A percentile compares a stretch with the other conserved stretches of the same genome.
Evolutionary conservation across 306 rosid genomes (phyloP).

Genomic region (Elaeagnus macrophylla): DNA sequence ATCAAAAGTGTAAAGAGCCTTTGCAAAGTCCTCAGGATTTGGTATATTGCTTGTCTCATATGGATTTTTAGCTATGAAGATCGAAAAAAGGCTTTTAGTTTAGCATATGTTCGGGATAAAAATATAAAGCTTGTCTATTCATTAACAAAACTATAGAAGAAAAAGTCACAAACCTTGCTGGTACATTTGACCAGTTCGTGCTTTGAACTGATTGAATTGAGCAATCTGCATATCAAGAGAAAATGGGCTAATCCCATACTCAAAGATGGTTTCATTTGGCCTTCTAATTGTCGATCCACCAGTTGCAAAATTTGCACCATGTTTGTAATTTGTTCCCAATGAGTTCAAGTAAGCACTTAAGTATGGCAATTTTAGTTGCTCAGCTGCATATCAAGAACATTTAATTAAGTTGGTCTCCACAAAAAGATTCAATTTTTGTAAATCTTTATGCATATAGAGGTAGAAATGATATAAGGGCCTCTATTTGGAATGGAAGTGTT

Average conservation of each 20-base stretch:
- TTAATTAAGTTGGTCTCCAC: too few species aligned
- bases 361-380: slow-evolving; percentile 59
- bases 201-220: slow-evolving; percentile 58
- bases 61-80: not conserved
- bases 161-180: slow-evolving; percentile 39
- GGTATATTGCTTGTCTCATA: slow-evolving; percentile 2
- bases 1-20: slow-evolving; percentile 16
- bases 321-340: slow-evolving; percentile 64
- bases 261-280: slow-evolving; percentile 74
- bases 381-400: slow-evolving; percentile 39
- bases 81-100: too few species aligned
- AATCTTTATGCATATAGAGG: too few species aligned
- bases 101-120: too few species aligned
- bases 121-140: too few species aligned
- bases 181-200: slow-evolving; percentile 52
- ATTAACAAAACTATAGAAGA: too few species aligned
- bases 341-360: slow-evolving; percentile 87
- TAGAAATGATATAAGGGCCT: too few species aligned
- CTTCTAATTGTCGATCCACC: slow-evolving; percentile 87
- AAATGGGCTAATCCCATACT: slow-evolving; percentile 81
- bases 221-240: slow-evolving; percentile 68
- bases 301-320: slow-evolving; percentile 88
- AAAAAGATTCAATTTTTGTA: too few species aligned
- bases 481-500: too few species aligned
- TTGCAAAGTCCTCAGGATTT: not conserved